Conservation (phyloP, 306 rosid genomes). For the Macrotyloma uniflorum region DNA sequence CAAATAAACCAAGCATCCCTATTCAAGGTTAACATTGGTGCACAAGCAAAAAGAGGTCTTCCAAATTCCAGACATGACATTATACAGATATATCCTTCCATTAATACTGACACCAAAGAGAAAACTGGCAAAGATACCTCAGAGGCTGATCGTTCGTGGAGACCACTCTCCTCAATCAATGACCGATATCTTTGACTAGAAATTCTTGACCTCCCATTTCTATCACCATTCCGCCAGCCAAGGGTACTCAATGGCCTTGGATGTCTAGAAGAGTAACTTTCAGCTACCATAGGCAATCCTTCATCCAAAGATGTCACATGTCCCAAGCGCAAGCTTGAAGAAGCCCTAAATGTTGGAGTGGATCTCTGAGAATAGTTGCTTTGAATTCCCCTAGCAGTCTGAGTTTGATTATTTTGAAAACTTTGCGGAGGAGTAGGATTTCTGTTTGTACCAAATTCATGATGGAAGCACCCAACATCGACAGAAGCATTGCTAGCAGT, state of each 20-base stretch:
- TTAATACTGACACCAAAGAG: constrained; percentile 23
- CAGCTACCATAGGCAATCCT: constrained; percentile 65
- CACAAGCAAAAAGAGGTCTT: background rate
- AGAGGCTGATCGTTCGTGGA: constrained; percentile 57
- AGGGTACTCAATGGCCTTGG: constrained; percentile 53
- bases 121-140: constrained; percentile 54
- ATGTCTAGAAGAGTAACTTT: constrained; percentile 63
- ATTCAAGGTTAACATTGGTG: constrained; percentile 16
- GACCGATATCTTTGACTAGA: constrained; percentile 58
- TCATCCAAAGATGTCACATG: constrained; percentile 62
- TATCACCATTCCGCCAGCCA: constrained; percentile 68
- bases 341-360: constrained; percentile 62
- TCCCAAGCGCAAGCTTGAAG: constrained; percentile 68
- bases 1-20: constrained; percentile 5
- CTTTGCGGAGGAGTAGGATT: constrained; percentile 56
- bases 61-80: constrained; percentile 10
- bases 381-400: constrained; percentile 62
- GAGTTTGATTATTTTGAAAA: constrained; percentile 54
- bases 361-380: constrained; percentile 73
- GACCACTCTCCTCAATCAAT: constrained; percentile 50
- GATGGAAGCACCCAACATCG: constrained; percentile 66
- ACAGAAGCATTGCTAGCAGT: constrained; percentile 54
- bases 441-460: constrained; percentile 58
- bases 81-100: constrained; percentile 6
- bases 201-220: constrained; percentile 76